Percentiles rank a stretch among this genome's conserved stretches.
These are phyloP conservation scores for Pythium dissimile DNA, from an alignment of 352 stramenopile genomes.

Conservation along the genomic window DNA sequence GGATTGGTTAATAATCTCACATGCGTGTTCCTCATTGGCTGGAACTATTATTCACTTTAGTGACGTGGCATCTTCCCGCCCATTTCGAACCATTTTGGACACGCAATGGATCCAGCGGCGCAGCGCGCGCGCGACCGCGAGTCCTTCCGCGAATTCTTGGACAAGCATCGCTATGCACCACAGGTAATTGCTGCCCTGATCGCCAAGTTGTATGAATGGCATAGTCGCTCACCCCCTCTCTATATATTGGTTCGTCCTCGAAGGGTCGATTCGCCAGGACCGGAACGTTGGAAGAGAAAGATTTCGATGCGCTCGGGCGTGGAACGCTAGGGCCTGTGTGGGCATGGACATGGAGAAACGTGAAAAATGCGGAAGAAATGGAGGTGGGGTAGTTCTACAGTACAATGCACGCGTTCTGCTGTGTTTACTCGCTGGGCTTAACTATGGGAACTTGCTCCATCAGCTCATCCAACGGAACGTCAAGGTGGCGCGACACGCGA, in stretches of 20 bases:
- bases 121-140: slow-evolving; percentile 27
- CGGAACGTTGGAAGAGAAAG: slow-evolving; percentile 31
- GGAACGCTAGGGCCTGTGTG: slow-evolving; percentile 30
- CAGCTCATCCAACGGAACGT: slow-evolving; percentile 36
- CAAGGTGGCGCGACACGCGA: slow-evolving; percentile 22
- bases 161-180: slow-evolving; percentile 35
- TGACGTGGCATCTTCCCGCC: neutral
- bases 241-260: neutral
- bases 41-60: neutral
- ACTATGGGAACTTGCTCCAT: neutral
- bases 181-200: slow-evolving; percentile 20
- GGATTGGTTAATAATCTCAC: too few species aligned
- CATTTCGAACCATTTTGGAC: slow-evolving; percentile 3
- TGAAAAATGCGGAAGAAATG: slow-evolving; percentile 37
- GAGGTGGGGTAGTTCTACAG: slow-evolving; percentile 9
- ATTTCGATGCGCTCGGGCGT: slow-evolving; percentile 42
- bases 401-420: neutral
- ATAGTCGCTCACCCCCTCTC: neutral
- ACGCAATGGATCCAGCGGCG: slow-evolving; percentile 18
- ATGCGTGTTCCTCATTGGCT: slow-evolving; percentile 8
- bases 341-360: slow-evolving; percentile 36
- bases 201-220: too few species aligned
- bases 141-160: slow-evolving; percentile 42
- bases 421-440: neutral
- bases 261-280: slow-evolving; percentile 33